Evolutionary conservation across 176 grass and related monocot genomes (phyloP), one percentile per base, ranked within the genome.

Genomic region (Hordeum marinum): DNA sequence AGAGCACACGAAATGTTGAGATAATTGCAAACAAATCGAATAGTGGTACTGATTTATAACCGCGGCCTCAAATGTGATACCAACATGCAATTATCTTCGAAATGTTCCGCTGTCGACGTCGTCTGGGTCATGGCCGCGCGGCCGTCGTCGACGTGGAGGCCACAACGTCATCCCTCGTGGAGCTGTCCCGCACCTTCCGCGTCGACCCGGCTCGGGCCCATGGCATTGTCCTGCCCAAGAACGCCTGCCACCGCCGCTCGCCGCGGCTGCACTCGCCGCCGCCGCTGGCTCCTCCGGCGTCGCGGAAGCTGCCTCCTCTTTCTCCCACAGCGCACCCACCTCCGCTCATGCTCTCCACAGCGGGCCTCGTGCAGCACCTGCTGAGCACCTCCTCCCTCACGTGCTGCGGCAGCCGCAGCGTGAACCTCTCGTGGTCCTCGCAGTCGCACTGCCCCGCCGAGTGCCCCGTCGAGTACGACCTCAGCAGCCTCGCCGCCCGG

Each of bases 321-420:
- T 9, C 54, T 35, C 6, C 79, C 5, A 26, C 83, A 6, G 12
- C 24, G 21, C 66, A 18, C 27, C 12, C 36, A 18, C 39, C 88
- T 4, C 75, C 88, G 6, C 77, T 54, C 15, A 87, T 71, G 83
- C 91, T 96, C 23, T 86, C 90, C 36, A 79, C 89, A 15, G 24
- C 12, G 66, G 82, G 74, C 24, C 70, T 79, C 37, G 74, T 79
- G 80, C 0, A 90, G 89, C 9, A 73, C 70, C 70, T 73, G 41
- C 84, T 64, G 75, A 94, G 77, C 15, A 99, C 86, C 75, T 90
- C 79, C 67, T 89, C 85, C 84, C 80, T 78, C 59, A 99, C 88
- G 64, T 83, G 84, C 20, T 88, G 52, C 14, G 94, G 94, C 35
- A 99, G 83, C 70, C 93, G 87, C 29, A 96, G 86, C 15, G 97